Conservation (phyloP, 1,284 basidiomycete genomes). For the Xerocomus minutiporus region DNA sequence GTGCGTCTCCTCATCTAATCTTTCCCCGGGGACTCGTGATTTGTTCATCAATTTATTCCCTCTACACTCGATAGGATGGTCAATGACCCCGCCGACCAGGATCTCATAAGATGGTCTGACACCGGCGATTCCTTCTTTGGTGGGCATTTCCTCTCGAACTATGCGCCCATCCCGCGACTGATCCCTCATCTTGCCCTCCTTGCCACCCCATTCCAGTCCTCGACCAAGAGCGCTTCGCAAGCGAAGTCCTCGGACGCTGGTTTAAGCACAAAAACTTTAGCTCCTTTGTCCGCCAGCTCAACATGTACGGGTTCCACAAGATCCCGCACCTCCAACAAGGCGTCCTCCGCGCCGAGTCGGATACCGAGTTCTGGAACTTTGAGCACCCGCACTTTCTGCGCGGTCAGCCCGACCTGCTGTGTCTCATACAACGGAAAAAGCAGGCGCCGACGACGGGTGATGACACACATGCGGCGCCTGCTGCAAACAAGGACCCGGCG, state of each 20-base stretch:
- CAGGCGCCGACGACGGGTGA: conserved; percentile 38
- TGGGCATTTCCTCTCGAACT: conserved; percentile 34
- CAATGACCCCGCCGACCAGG: conserved; percentile 76
- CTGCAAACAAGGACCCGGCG: conserved; percentile 14
- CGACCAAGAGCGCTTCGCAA: conserved; percentile 89
- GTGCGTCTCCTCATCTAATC: conserved; percentile 44
- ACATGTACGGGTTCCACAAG: conserved; percentile 98
- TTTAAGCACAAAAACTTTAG: conserved; percentile 97
- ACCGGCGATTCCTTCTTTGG: conserved; percentile 89
- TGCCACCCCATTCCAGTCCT: conserved; percentile 54
- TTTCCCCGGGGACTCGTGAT: conserved; percentile 6
- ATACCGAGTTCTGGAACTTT: conserved; percentile 92
- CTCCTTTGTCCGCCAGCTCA: conserved; percentile 92
- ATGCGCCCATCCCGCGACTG: conserved; percentile 3
- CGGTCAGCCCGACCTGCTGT: conserved; percentile 87
- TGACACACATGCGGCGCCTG: conserved; percentile 14
- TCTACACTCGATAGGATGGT: conserved; percentile 67
- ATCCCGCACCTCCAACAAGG: conserved; percentile 95
- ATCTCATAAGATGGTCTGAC: conserved; percentile 88
- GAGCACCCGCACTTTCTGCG: conserved; percentile 87
- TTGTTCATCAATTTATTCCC: conserved; percentile 2
- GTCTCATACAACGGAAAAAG: conserved; percentile 81
- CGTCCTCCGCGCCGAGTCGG: conserved; percentile 76
- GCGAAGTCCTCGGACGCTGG: conserved; percentile 87
- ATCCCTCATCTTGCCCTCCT: not conserved